These are phyloP conservation scores for Biancaea sappan DNA, from an alignment of 306 rosid species.

Conservation along the genomic window DNA sequence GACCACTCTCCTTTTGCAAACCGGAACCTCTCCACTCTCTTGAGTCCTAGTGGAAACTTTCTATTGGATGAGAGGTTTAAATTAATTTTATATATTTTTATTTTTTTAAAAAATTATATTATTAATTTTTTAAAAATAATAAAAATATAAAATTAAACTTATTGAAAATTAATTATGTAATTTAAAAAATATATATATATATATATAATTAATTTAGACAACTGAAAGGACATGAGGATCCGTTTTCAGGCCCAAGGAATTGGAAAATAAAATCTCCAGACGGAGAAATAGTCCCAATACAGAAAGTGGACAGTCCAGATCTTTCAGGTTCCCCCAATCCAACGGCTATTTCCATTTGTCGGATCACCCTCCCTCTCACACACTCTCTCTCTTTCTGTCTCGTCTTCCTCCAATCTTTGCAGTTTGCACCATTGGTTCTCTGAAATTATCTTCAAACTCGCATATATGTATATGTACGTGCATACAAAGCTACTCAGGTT, in stretches of 20 bases:
- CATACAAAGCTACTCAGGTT: constrained; percentile 12
- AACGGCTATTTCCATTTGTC: constrained; percentile 46
- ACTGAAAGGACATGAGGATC: too few relatives aligned
- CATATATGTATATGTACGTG: neutral
- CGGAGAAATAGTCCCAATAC: neutral
- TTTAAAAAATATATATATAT: too few relatives aligned
- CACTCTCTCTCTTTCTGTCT: constrained; percentile 4
- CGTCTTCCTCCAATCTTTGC: constrained; percentile 20
- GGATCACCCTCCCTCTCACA: constrained; percentile 24
- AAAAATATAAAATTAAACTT: too few relatives aligned
- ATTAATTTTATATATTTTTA: too few relatives aligned
- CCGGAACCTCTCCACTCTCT: too few relatives aligned
- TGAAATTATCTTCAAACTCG: constrained; percentile 34
- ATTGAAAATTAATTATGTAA: too few relatives aligned
- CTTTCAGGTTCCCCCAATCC: constrained; percentile 36
- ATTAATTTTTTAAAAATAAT: too few relatives aligned
- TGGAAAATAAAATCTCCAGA: neutral
- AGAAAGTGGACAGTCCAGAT: constrained; percentile 46
- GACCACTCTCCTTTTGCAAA: too few relatives aligned
- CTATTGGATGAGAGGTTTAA: too few relatives aligned
- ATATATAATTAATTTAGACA: too few relatives aligned
- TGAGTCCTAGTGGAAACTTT: too few relatives aligned
- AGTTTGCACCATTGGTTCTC: constrained; percentile 33
- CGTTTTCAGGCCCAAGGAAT: neutral
- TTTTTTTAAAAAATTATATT: too few relatives aligned